phyloP scores from a whole-genome alignment of 805 yeast genomes.

The Lipomyces chichibuensis region DNA sequence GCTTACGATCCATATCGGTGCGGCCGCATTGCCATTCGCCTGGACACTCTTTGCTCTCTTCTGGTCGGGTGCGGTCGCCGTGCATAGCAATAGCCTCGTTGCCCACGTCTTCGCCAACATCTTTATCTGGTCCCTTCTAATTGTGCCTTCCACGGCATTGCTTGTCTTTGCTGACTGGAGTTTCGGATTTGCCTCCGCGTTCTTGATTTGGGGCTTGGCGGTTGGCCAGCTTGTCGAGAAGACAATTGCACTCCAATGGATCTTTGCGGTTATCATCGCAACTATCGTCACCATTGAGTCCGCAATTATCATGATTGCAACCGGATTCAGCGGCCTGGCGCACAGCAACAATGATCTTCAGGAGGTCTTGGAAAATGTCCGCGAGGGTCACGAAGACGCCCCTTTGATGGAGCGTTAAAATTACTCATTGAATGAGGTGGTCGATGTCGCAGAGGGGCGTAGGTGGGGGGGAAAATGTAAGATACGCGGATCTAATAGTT shows the following conservation, averaged over 20 bases:
- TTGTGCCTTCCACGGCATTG: slow-evolving; percentile 64
- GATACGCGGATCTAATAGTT: not conserved
- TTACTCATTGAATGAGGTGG: no score
- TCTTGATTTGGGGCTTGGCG: slow-evolving; percentile 66
- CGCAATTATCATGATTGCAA: slow-evolving; percentile 46
- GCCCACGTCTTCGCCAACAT: slow-evolving; percentile 73
- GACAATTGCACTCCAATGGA: slow-evolving; percentile 81
- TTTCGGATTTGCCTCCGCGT: slow-evolving; percentile 60
- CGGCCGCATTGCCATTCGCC: slow-evolving; percentile 68
- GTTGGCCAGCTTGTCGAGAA: slow-evolving; percentile 70
- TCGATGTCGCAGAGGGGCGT: not conserved
- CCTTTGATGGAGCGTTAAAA: not conserved
- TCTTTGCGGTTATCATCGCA: slow-evolving; percentile 72
- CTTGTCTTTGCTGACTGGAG: slow-evolving; percentile 71
- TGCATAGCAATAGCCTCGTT: slow-evolving; percentile 59
- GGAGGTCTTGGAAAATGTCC: slow-evolving; percentile 10
- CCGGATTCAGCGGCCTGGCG: slow-evolving; percentile 17
- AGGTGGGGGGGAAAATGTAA: not conserved
- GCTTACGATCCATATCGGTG: slow-evolving; percentile 63
- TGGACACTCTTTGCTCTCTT: slow-evolving; percentile 75
- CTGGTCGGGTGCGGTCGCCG: slow-evolving; percentile 83
- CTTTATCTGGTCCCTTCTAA: slow-evolving; percentile 74
- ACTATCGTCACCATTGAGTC: slow-evolving; percentile 59
- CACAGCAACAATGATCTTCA: slow-evolving; percentile 1
- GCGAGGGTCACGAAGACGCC: slow-evolving; percentile 15